Percentiles rank a stretch among this genome's conserved stretches.
These are phyloP conservation scores for Pelargonium exstipulatum DNA, from an alignment of 441 rosid genomes.

Conservation along the genomic window DNA sequence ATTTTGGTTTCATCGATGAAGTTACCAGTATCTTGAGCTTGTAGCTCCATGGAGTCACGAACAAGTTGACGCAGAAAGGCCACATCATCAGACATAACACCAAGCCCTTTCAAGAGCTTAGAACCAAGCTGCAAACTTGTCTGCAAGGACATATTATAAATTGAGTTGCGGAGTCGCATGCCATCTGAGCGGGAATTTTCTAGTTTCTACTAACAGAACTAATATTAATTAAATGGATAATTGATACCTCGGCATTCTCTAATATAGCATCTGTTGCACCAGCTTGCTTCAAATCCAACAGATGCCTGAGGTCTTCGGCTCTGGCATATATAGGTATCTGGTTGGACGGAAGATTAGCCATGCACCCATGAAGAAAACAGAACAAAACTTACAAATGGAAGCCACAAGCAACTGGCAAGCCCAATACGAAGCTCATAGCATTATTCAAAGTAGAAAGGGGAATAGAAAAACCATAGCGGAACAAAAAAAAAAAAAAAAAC, in stretches of 20 bases:
- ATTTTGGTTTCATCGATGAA: constrained; percentile 35
- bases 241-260: constrained; percentile 76
- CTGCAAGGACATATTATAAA: constrained; percentile 37
- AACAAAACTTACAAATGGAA: too few species aligned
- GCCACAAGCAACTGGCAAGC: too few species aligned
- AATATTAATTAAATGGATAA: background rate
- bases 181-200: too few species aligned
- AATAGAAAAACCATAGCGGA: too few species aligned
- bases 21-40: constrained; percentile 55
- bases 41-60: constrained; percentile 79
- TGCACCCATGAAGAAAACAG: background rate
- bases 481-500: too few species aligned
- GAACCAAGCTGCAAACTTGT: constrained; percentile 92
- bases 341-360: constrained; percentile 14
- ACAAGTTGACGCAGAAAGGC: constrained; percentile 63
- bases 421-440: too few species aligned
- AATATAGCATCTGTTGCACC: constrained; percentile 91
- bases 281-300: constrained; percentile 79
- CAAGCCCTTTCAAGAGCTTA: constrained; percentile 81
- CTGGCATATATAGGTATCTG: constrained; percentile 87
- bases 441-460: too few species aligned
- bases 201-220: background rate
- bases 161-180: constrained; percentile 1
- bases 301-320: constrained; percentile 80
- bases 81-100: constrained; percentile 97